Conservation (phyloP, 306 rosid species). For the Carpinus fangiana region DNA sequence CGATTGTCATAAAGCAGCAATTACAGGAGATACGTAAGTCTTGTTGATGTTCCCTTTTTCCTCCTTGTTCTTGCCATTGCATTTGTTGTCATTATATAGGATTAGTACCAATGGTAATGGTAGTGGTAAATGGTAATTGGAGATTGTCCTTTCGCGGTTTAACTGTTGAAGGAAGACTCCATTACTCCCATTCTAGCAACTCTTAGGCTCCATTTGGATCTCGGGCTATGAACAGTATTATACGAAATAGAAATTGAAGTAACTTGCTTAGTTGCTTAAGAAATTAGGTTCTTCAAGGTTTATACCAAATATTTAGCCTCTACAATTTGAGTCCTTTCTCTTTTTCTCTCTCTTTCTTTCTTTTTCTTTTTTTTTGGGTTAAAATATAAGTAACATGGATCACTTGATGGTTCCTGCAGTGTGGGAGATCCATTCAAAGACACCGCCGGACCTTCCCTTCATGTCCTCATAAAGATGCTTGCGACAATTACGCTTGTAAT, state of each 20-base stretch:
- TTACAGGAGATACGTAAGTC: conserved; percentile 97
- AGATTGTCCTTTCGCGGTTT: neutral
- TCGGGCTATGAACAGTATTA: neutral
- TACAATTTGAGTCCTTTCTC: neutral
- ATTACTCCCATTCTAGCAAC: neutral
- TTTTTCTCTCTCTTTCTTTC: neutral
- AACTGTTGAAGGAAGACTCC: neutral
- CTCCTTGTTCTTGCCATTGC: neutral
- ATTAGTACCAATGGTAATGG: neutral
- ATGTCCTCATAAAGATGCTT: conserved; percentile 96
- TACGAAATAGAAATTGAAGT: neutral
- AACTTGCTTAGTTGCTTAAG: neutral
- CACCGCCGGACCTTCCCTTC: conserved; percentile 98
- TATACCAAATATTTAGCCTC: neutral
- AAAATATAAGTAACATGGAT: neutral
- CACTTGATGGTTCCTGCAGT: conserved; percentile 37
- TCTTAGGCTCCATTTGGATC: neutral
- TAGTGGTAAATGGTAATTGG: too few relatives aligned
- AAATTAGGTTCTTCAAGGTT: neutral
- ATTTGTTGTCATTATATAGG: neutral
- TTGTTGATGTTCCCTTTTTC: conserved; percentile 8
- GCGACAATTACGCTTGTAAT: conserved; percentile 92
- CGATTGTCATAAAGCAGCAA: conserved; percentile 92
- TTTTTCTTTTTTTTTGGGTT: neutral
- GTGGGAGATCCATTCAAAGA: conserved; percentile 99